Percentiles rank a stretch among this genome's conserved stretches.
These are phyloP conservation scores for Perkinsus chesapeaki DNA, from an alignment of 169 alveolate species.

Conservation along the genomic window DNA sequence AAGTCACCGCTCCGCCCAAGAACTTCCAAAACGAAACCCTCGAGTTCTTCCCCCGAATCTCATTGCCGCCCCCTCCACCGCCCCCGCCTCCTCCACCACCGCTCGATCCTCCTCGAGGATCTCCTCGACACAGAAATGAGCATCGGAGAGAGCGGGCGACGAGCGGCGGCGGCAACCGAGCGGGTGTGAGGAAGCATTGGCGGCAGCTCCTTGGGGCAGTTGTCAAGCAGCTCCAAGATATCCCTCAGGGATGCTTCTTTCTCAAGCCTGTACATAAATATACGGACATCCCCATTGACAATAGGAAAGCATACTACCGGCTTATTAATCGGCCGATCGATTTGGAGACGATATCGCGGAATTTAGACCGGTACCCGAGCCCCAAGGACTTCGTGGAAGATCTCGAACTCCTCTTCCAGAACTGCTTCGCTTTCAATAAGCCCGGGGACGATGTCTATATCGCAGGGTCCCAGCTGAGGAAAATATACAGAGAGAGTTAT, in stretches of 20 bases:
- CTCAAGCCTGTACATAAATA: not conserved
- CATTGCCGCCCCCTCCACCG: not conserved
- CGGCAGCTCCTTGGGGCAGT: not conserved
- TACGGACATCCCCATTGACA: not conserved
- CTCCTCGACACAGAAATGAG: no score
- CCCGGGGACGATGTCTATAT: not conserved
- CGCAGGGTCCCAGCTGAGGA: not conserved
- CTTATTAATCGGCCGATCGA: not conserved
- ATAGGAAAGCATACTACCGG: not conserved
- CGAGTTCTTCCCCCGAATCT: not conserved
- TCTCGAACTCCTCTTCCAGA: not conserved
- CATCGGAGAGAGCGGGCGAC: not conserved
- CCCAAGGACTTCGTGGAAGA: not conserved
- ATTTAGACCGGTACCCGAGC: not conserved
- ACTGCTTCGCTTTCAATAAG: not conserved
- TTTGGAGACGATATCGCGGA: not conserved
- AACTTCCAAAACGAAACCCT: not conserved
- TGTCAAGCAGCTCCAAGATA: not conserved
- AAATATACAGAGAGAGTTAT: not conserved
- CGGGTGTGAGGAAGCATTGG: not conserved
- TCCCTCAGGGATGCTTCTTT: not conserved
- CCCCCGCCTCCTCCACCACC: no score
- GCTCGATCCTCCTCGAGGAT: no score
- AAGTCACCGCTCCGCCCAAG: not conserved
- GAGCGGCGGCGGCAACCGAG: not conserved